Base-by-base conservation (phyloP, 169 alveolate genomes). In the Eimeria sp. region DNA sequence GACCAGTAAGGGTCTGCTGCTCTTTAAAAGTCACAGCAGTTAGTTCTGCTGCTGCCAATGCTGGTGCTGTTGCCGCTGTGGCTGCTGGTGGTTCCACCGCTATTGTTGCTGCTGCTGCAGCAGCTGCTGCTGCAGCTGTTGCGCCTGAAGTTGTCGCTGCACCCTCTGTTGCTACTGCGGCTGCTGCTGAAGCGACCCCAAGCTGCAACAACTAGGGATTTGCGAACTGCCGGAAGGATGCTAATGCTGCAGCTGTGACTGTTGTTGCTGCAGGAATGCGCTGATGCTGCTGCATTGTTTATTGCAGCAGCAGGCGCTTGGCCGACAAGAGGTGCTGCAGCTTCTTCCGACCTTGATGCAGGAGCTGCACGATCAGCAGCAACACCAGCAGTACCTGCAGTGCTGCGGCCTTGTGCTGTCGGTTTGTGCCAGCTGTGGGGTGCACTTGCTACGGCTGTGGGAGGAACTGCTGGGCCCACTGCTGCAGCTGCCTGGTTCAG, bases 241-340 rank as follows among this genome's bases (percentile, higher is more conserved):
- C 46, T 49, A 66, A 8, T 49, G n/a, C 58, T 74, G 85, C 85
- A 18, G 23, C 37, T 52, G 58, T 4, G 68, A 52, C 62, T 60
- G 80, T 40, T 62, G 66, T 52, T 62, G 77, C 80, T 85, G 91
- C 91, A 85, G 91, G 78, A 14, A 37, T 56, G 91, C 91, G 16
- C 43, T 85, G 82, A 25, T 85, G 80, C 78, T 85, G 80, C 52
- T 85, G 62, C 91, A 85, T 11, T 85, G 91, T 18, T 56, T 85
- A 64, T 82, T 85, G 91, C 64, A 85, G 62, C 91, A 85, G 91
- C 91, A 85, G 78, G 91, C 91, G 30, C 66, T 85, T 62, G 77
- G 52, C 30, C 56, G 91, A 11, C 49, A 62, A 71, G 60, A 40
- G 78, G 46, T 85, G 60, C 64, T 85, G 64, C 91, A 40, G 91